Conservation (phyloP, 495 filamentous ascomycete species). For the Echria macrotheca region DNA sequence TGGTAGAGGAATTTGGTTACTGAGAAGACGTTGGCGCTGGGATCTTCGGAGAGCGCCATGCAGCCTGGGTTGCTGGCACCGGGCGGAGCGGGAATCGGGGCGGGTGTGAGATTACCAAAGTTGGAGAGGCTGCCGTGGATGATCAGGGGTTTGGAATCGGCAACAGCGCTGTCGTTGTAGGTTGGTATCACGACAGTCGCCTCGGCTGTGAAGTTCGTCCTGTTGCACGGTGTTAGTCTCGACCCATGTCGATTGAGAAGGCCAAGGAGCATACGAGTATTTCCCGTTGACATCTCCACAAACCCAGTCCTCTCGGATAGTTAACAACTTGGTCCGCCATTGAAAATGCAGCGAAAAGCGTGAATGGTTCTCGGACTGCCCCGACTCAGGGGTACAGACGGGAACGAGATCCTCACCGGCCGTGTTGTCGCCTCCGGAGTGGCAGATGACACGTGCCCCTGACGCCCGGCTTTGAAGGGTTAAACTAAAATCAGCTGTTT, state of each 20-base stretch:
- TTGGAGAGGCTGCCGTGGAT: background rate
- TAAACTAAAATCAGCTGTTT: background rate
- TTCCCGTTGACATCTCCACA: background rate
- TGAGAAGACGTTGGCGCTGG: background rate
- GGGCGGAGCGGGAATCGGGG: background rate
- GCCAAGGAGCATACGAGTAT: too few species aligned
- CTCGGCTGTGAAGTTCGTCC: background rate
- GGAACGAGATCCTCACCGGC: background rate
- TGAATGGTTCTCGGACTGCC: background rate
- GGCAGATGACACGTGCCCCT: background rate
- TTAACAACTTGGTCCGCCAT: background rate
- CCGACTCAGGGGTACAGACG: background rate
- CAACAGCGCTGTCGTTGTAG: background rate
- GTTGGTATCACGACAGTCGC: background rate
- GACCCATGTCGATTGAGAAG: too few species aligned
- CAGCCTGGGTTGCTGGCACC: background rate
- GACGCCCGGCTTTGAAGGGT: background rate
- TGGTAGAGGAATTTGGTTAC: background rate
- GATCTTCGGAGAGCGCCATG: background rate
- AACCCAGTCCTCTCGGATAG: conserved; percentile 2
- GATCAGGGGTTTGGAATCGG: background rate
- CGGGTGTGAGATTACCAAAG: background rate
- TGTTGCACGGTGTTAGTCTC: too few species aligned
- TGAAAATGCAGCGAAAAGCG: background rate
- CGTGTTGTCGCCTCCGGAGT: background rate